These are phyloP conservation scores for Monosporascus sp. DNA, from an alignment of 2,329 filamentous ascomycete species.

Conservation along the genomic window DNA sequence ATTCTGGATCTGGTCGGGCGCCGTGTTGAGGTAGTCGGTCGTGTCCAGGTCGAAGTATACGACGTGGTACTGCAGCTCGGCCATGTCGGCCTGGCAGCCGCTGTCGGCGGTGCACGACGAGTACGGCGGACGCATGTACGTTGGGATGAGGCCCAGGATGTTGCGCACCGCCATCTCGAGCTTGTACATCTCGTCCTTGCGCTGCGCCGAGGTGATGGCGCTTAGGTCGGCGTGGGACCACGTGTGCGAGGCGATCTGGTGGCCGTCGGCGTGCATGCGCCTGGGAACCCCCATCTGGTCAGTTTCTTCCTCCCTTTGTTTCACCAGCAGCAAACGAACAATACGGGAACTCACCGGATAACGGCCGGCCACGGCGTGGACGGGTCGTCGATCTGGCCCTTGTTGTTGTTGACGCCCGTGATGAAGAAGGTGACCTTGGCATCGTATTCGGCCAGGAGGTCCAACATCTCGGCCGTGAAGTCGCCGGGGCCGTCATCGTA, in stretches of 20 bases:
- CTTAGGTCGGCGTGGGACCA: slow-evolving; percentile 48
- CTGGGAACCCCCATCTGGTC: slow-evolving; percentile 2
- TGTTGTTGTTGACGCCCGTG: slow-evolving; percentile 51
- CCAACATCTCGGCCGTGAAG: slow-evolving; percentile 57
- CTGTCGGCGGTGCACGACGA: slow-evolving; percentile 35
- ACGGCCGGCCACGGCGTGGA: slow-evolving; percentile 39
- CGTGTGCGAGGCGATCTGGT: slow-evolving; percentile 57
- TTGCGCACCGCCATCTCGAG: slow-evolving; percentile 52
- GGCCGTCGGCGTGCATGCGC: slow-evolving; percentile 48
- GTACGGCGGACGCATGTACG: slow-evolving; percentile 45
- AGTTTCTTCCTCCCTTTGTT: not conserved
- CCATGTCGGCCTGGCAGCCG: slow-evolving; percentile 28
- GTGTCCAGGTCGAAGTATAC: slow-evolving; percentile 56
- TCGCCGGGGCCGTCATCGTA: slow-evolving; percentile 62
- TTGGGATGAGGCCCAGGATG: slow-evolving; percentile 50
- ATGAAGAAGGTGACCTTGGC: slow-evolving; percentile 67
- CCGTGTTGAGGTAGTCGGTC: slow-evolving; percentile 52
- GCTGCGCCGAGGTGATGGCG: slow-evolving; percentile 34
- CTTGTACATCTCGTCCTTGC: slow-evolving; percentile 44
- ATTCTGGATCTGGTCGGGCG: slow-evolving; percentile 37
- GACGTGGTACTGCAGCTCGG: slow-evolving; percentile 47
- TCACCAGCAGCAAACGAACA: slow-evolving; percentile 27
- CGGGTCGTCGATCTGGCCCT: slow-evolving; percentile 49
- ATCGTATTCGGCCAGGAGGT: slow-evolving; percentile 52
- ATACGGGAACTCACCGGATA: slow-evolving; percentile 33